Conservation (phyloP, 2,329 filamentous ascomycete species). For the Alternaria conjuncta region DNA sequence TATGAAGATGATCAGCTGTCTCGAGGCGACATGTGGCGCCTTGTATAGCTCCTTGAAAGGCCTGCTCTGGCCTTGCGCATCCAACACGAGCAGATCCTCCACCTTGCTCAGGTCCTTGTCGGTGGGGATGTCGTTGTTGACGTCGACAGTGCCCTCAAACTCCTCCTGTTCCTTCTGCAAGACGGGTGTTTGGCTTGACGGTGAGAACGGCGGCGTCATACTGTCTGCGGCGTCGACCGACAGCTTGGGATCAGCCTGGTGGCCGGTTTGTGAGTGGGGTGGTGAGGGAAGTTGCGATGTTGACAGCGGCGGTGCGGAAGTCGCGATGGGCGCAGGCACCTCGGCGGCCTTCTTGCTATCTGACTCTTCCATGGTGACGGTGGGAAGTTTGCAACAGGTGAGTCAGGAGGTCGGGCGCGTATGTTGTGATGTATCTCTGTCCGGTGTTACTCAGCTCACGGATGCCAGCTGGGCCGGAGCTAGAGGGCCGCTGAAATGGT, state of each 20-base stretch:
- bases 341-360: slow-evolving; percentile 17
- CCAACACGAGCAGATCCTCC: slow-evolving; percentile 44
- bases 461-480: slow-evolving; percentile 28
- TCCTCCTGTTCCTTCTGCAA: slow-evolving; percentile 40
- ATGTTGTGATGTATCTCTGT: background rate
- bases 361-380: slow-evolving; percentile 23
- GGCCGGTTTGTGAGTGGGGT: slow-evolving; percentile 30
- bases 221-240: slow-evolving; percentile 21
- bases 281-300: slow-evolving; percentile 30
- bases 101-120: slow-evolving; percentile 38
- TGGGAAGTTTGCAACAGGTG: background rate
- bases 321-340: slow-evolving; percentile 12
- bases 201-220: slow-evolving; percentile 40
- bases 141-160: slow-evolving; percentile 45
- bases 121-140: slow-evolving; percentile 46
- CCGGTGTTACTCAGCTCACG: slow-evolving; percentile 16
- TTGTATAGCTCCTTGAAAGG: slow-evolving; percentile 48
- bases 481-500: slow-evolving; percentile 15
- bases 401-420: background rate
- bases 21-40: slow-evolving; percentile 41
- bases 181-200: slow-evolving; percentile 40
- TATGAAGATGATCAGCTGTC: slow-evolving; percentile 75
- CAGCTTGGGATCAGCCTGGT: slow-evolving; percentile 19
- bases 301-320: slow-evolving; percentile 15
- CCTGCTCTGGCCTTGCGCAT: slow-evolving; percentile 42